A percentile compares a stretch with the other conserved stretches of the same genome.
Conservation (phyloP, 495 filamentous ascomycete species). For the Neurospora discreta region DNA sequence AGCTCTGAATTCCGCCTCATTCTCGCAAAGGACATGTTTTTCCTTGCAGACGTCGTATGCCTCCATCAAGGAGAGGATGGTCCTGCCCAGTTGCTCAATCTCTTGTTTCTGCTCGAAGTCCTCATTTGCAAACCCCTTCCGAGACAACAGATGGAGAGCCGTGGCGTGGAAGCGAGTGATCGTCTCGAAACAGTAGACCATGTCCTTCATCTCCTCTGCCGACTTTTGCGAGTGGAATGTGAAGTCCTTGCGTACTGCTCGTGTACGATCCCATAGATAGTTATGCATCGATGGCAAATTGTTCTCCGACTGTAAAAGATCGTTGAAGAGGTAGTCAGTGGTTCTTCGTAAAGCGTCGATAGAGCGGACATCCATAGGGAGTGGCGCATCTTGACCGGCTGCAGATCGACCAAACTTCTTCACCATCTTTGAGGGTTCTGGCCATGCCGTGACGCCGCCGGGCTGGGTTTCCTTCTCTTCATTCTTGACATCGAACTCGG, state of each 20-base stretch:
- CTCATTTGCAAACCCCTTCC: constrained; percentile 46
- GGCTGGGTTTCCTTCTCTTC: constrained; percentile 36
- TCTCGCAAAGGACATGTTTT: constrained; percentile 38
- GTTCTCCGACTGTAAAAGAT: constrained; percentile 54
- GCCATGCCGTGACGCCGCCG: constrained; percentile 26
- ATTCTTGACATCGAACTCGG: constrained; percentile 44
- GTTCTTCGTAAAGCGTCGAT: constrained; percentile 62
- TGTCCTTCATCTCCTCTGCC: constrained; percentile 49
- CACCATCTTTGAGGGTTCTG: constrained; percentile 39
- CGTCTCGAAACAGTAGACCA: constrained; percentile 73
- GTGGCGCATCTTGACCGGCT: constrained; percentile 80
- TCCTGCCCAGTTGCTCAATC: constrained; percentile 81
- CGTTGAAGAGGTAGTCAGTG: constrained; percentile 70
- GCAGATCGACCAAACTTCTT: constrained; percentile 87
- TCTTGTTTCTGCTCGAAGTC: constrained; percentile 86
- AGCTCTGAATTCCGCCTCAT: constrained; percentile 83
- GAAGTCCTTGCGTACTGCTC: constrained; percentile 88
- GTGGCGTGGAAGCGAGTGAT: constrained; percentile 89
- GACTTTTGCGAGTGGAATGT: constrained; percentile 67
- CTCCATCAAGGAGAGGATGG: constrained; percentile 76
- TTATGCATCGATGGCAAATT: constrained; percentile 61
- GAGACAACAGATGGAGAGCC: constrained; percentile 73
- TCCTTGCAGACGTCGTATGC: constrained; percentile 68
- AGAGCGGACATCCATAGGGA: constrained; percentile 86
- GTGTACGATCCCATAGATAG: constrained; percentile 89